Percentiles rank a stretch among this genome's conserved stretches.
Evolutionary conservation across 1,139 yeast genomes (phyloP).

Genomic region (Blastobotrys aristatus): DNA sequence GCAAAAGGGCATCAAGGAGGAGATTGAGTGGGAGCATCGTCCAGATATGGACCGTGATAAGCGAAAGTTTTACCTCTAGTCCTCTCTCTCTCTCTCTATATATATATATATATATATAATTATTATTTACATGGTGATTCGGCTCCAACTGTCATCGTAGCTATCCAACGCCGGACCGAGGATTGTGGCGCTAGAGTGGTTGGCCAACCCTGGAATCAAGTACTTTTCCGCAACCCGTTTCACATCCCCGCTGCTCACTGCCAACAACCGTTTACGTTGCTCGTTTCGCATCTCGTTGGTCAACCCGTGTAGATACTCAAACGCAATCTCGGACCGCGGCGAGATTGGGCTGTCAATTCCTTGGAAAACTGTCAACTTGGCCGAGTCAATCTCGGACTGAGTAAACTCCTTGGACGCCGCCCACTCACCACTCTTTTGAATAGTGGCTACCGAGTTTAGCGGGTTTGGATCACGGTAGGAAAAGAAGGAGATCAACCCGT

Average conservation of each 20-base stretch:
- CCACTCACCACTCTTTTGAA: constrained; percentile 52
- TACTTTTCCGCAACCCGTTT: constrained; percentile 58
- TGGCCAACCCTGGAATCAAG: constrained; percentile 35
- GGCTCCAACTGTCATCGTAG: constrained; percentile 36
- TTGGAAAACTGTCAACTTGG: constrained; percentile 86
- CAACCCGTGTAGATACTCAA: constrained; percentile 61
- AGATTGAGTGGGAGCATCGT: constrained; percentile 92
- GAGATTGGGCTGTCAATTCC: constrained; percentile 86
- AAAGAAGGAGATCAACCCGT: constrained; percentile 75
- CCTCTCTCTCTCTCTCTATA: too few species aligned
- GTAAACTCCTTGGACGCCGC: constrained; percentile 51
- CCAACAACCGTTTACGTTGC: constrained; percentile 69
- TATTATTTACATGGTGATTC: too few species aligned
- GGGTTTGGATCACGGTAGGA: constrained; percentile 95
- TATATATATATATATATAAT: too few species aligned
- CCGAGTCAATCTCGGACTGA: constrained; percentile 71
- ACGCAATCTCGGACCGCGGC: constrained; percentile 70
- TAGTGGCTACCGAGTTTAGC: constrained; percentile 57
- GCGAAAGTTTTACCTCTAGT: constrained; percentile 76
- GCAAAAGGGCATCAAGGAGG: constrained; percentile 88
- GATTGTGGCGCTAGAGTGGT: constrained; percentile 40
- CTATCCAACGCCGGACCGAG: constrained; percentile 45
- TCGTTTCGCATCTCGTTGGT: constrained; percentile 76
- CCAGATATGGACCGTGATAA: constrained; percentile 96
- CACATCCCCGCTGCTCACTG: constrained; percentile 59